phyloP scores from a whole-genome alignment of 768 basidiomycete species.

The Porphyrellus cyaneotinctus region DNA sequence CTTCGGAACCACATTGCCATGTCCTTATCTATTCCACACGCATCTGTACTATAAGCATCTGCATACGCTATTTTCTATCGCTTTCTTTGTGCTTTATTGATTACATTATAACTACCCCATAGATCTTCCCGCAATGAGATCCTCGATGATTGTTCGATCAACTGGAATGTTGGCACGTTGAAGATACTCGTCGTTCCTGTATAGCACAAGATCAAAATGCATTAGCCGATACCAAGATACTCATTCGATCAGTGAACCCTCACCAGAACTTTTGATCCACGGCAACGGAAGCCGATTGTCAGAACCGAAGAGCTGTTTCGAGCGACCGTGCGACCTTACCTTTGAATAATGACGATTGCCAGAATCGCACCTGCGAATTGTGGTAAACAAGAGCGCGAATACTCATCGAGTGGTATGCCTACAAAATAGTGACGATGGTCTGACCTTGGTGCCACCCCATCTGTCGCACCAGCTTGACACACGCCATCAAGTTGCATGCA shows the following conservation, averaged over 20 bases:
- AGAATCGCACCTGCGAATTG: conserved; percentile 68
- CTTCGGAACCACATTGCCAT: not conserved
- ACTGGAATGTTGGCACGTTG: conserved; percentile 38
- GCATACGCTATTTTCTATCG: conserved; percentile 12
- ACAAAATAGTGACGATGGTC: conserved; percentile 85
- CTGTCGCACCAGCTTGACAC: conserved; percentile 71
- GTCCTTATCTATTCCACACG: conserved; percentile 4
- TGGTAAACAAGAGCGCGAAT: not conserved
- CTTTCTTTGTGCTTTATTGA: conserved; percentile 4
- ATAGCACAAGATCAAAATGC: not conserved
- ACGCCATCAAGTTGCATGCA: conserved; percentile 94
- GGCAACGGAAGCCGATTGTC: not conserved
- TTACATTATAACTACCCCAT: conserved; percentile 5
- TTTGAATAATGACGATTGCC: conserved; percentile 92
- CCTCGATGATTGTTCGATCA: conserved; percentile 38
- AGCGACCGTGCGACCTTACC: conserved; percentile 39
- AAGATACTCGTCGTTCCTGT: conserved; percentile 54
- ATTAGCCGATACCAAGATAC: not conserved
- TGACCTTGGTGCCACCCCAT: conserved; percentile 67
- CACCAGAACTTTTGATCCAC: conserved; percentile 47
- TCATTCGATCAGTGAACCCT: conserved; percentile 9
- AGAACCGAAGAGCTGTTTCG: not conserved
- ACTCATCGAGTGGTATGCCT: conserved; percentile 21
- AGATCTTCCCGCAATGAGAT: conserved; percentile 30
- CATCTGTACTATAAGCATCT: conserved; percentile 32